Percentiles rank a stretch among this genome's conserved stretches.
Conservation (phyloP, 2,329 filamentous ascomycete genomes). For the Aspergillus cejpii region DNA sequence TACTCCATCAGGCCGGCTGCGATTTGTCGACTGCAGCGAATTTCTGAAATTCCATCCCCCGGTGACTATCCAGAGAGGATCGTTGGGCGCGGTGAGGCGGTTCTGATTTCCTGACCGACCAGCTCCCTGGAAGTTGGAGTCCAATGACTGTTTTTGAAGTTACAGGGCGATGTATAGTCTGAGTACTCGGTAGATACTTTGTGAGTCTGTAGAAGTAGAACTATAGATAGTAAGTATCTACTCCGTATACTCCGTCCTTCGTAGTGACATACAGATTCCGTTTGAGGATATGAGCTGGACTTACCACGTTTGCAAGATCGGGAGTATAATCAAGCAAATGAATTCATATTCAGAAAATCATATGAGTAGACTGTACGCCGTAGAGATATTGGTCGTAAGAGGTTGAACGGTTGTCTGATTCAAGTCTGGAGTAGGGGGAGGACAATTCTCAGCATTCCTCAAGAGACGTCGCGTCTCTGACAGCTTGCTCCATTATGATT, state of each 20-base stretch:
- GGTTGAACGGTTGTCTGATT: too few species aligned
- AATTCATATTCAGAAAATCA: too few species aligned
- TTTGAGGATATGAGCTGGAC: neutral
- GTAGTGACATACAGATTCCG: neutral
- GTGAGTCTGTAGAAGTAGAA: neutral
- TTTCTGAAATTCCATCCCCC: neutral
- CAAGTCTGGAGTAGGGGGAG: too few species aligned
- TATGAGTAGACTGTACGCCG: too few species aligned
- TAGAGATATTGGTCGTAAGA: too few species aligned
- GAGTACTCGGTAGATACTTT: too few species aligned
- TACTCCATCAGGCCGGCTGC: slow-evolving; percentile 12
- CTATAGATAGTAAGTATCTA: neutral
- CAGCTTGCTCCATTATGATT: too few species aligned
- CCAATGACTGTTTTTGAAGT: neutral
- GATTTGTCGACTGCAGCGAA: slow-evolving; percentile 9
- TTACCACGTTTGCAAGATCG: neutral
- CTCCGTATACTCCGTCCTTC: too few species aligned
- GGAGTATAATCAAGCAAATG: too few species aligned
- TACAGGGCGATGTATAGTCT: too few species aligned
- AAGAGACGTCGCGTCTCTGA: slow-evolving; percentile 5
- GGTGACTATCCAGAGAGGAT: slow-evolving; percentile 2
- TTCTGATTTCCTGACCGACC: slow-evolving; percentile 7
- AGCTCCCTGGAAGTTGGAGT: slow-evolving; percentile 5
- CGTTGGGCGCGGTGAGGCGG: slow-evolving; percentile 20
- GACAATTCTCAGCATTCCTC: slow-evolving; percentile 9